Base-by-base conservation (phyloP, 495 filamentous ascomycete species). In the Bacidia rubella region DNA sequence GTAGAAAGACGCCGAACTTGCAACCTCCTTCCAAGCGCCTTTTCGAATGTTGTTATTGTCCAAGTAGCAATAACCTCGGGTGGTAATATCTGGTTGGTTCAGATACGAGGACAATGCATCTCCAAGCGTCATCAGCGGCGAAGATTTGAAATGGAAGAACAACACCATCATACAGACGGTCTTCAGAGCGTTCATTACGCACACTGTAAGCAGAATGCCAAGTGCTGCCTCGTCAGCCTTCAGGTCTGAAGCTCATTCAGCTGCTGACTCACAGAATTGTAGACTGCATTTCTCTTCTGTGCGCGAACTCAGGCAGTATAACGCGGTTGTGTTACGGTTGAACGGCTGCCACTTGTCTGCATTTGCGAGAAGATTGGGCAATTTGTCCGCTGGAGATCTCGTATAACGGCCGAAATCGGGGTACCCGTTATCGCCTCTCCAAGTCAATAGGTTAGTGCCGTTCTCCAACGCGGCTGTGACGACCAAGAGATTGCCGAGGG, bases 51-150 rank as follows among this genome's bases (percentile, higher is more conserved):
- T 44, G 44, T 43, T 19, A 21, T 52, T 65, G 57, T 23, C 51
- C 42, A 19, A 54, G 41, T 42, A 62, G 44, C 66, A 69, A 53
- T 66, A 60, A 0, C 63, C 63, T 1, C 27, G 39, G 9, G 70
- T 74, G 9, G 57, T 60, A 2, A 32, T 25, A 50, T 75, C 74
- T 1, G 68, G 68, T 0, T 42, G 54, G 1, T 63, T 54, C 9
- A 81, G 56, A 54, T 76, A 78, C 1, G 67, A 71, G 5, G 60
- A 55, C 15, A 80, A 59, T 1, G 72, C 73, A 60, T 81, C 74
- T 10, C 77, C 77, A 0, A 76, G 26, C 0, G 70, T 77, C 1
- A 75, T 59, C 3, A 80, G 55, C 0, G 68, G 66, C 3, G 63
- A 53, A 9, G 66, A 51, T 29, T 55, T 62, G 15, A 29, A 23